Percentiles rank a stretch among this genome's conserved stretches.
Conservation (phyloP, 257 asterid species). For the Nicotiana undulata region DNA sequence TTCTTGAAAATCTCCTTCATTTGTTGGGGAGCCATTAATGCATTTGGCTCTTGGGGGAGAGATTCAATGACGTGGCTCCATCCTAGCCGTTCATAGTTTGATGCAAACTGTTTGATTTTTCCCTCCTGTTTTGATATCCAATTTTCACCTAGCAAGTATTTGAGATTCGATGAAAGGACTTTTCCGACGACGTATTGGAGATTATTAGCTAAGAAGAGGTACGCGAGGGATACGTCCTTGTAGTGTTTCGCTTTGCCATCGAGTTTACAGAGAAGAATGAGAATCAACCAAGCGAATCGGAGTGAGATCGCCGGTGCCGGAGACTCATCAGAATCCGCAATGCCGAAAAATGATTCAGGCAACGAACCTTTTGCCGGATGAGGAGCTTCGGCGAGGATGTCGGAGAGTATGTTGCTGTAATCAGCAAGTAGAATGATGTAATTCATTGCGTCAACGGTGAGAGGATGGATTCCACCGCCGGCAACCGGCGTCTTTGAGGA, state of each 20-base stretch:
- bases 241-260: slow-evolving; percentile 60
- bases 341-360: slow-evolving; percentile 48
- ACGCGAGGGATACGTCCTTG: slow-evolving; percentile 51
- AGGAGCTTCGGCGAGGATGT: slow-evolving; percentile 40
- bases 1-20: slow-evolving; percentile 48
- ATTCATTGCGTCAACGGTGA: slow-evolving; percentile 55
- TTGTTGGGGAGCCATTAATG: slow-evolving; percentile 21
- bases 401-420: slow-evolving; percentile 51
- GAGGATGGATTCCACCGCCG: slow-evolving; percentile 59
- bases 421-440: slow-evolving; percentile 55
- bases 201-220: slow-evolving; percentile 76
- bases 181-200: slow-evolving; percentile 50
- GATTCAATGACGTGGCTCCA: slow-evolving; percentile 70
- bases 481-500: slow-evolving; percentile 41
- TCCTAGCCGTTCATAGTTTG: slow-evolving; percentile 50
- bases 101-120: slow-evolving; percentile 44
- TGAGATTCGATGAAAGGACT: slow-evolving; percentile 56
- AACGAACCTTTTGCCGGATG: slow-evolving; percentile 23
- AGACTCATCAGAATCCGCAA: slow-evolving; percentile 50
- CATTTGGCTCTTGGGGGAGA: slow-evolving; percentile 41
- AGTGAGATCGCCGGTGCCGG: slow-evolving; percentile 38
- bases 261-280: slow-evolving; percentile 60
- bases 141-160: slow-evolving; percentile 53
- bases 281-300: slow-evolving; percentile 58
- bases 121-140: slow-evolving; percentile 62